Base-by-base conservation (phyloP, 208 protist genomes). In the Trypanosomatidae sp. region DNA sequence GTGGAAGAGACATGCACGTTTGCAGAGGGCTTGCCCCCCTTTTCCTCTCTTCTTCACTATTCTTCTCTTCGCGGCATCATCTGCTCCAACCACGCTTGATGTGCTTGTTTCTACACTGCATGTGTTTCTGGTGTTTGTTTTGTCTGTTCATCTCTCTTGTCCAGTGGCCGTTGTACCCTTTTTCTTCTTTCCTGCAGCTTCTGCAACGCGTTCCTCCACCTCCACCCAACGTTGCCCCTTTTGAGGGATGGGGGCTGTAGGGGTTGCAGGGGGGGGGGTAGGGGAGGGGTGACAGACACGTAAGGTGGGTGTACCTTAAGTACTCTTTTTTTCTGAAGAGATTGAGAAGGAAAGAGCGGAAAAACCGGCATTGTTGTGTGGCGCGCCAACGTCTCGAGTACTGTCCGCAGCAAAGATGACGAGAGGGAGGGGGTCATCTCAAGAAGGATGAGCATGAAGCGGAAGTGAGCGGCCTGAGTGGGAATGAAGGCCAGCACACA, bases 41-140 rank as follows among this genome's bases (percentile, higher is more conserved):
- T 59, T 30, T 43, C 33, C 58, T 22, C 28, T 43, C 58, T 41
- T 62, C 58, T 64, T 41, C 33, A 43, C 28, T 33, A 25, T 22
- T 60, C 56, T 39, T 60, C 25, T 30, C 52, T 59, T 64, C 17
- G 33, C 33, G 2, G 58, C 58, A 43, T 64, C 33, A 64, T 64
- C 58, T 59, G 53, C 53, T 36, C 19, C 58, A 64, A 22, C 36
- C 33, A 43, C 58, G 36, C 36, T 10, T 64, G 19, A 15, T 64
- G 58, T 44, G 4, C 13, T 39, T 64, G 58, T 9, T 64, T 22
- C 15, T 43, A 43, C 12, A 19, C 33, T 62, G 28, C 41, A 33
- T n/a, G 13, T 43, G 28, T 43, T 3, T 43, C 15, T 39, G 28
- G 56, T 60, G 28, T 25, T 60, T 36, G 56, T 36, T 60, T 8